These are phyloP conservation scores for Aspergillus glaucus DNA, from an alignment of 2,329 filamentous ascomycete species.

Conservation along the genomic window DNA sequence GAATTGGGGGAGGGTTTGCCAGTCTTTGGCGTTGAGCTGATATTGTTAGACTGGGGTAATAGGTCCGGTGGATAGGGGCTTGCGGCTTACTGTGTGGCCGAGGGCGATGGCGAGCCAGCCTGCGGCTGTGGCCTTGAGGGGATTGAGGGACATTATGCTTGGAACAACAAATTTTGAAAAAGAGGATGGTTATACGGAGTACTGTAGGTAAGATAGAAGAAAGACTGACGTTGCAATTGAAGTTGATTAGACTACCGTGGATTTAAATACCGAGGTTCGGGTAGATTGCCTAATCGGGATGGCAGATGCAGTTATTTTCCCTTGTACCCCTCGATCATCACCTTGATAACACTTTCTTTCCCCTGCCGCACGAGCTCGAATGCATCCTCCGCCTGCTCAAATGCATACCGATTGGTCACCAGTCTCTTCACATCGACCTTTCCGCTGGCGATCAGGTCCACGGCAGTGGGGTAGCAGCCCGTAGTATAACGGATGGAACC, in stretches of 20 bases:
- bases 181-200: neutral
- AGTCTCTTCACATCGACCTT: slow-evolving; percentile 35
- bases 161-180: too few species aligned
- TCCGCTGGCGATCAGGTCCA: slow-evolving; percentile 46
- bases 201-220: neutral
- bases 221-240: neutral
- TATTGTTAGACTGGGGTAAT: slow-evolving; percentile 1
- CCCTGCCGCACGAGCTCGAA: slow-evolving; percentile 42
- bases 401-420: slow-evolving; percentile 37
- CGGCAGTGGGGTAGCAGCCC: slow-evolving; percentile 46
- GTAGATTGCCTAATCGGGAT: neutral
- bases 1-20: slow-evolving; percentile 14
- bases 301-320: neutral
- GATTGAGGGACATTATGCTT: neutral
- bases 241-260: neutral
- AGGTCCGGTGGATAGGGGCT: neutral
- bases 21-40: slow-evolving; percentile 11
- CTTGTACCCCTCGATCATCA: slow-evolving; percentile 38
- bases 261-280: neutral
- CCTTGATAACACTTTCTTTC: slow-evolving; percentile 37
- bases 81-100: slow-evolving; percentile 11
- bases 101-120: slow-evolving; percentile 14
- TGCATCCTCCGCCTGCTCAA: slow-evolving; percentile 44
- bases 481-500: slow-evolving; percentile 49
- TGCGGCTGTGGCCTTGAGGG: neutral